Base-by-base conservation (phyloP, 495 filamentous ascomycete genomes). In the Elasticomyces elasticus region DNA sequence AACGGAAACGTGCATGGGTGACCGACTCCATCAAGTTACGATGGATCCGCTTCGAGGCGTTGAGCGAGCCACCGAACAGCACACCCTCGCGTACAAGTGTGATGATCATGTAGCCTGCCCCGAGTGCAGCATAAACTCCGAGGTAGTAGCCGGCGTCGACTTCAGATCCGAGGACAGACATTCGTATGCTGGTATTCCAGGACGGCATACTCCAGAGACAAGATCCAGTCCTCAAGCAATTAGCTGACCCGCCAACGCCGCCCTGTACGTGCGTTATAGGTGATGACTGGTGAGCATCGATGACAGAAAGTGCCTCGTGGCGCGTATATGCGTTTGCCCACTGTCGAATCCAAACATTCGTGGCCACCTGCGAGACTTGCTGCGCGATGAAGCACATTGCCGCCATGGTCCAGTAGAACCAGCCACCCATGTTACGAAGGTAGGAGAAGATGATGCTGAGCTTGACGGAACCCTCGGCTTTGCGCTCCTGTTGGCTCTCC, bases 261-360 rank as follows among this genome's bases (percentile, higher is more conserved):
- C 59, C 60, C 27, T 58, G 54, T 13, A 65, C 56, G 53, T 71
- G 69, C 13, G 66, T 64, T 24, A 68, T 25, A 9, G 56, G 56
- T 11, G 62, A 58, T 57, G 59, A 6, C 55, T 59, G 51, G 54
- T 64, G 37, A 70, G 55, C 26, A 56, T 60, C 65, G 60, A 49
- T 49, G 23, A 33, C 63, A 64, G 26, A 67, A 64, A 54, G 38
- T 11, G 64, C 48, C 28, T 61, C 51, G 24, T 63, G 56, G 11
- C 55, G 51, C 2, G 60, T 53, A 58, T 85, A 85, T 5, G 79
- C 71, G 52, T 85, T 84, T 24, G 82, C 79, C 94, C 94, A 99
- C 62, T 91, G 75, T 60, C 87, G 79, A 58, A 99, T 94, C 94
- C 94, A 99, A 35, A 97, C 67, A 60, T 86, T 94, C 17, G 86